phyloP scores from a whole-genome alignment of 192 early-diverging fungal genomes.

The Diversispora epigaea region DNA sequence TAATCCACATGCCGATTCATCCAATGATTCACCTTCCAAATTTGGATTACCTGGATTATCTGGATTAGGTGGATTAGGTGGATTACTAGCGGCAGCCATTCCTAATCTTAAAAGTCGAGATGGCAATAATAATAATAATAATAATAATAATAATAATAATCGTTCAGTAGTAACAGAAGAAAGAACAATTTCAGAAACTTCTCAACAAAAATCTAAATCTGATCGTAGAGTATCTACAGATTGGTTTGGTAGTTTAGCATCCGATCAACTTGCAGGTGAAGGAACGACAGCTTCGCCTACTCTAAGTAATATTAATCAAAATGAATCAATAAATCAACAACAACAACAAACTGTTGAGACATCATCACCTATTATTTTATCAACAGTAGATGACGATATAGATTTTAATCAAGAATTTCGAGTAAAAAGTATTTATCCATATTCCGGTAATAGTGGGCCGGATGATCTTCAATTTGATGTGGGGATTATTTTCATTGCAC shows the following conservation, averaged over 20 bases:
- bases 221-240: constrained; percentile 49
- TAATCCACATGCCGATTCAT: too few species aligned
- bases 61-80: constrained; percentile 54
- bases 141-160: constrained; percentile 31
- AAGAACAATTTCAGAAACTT: constrained; percentile 21
- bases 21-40: too few species aligned
- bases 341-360: not conserved
- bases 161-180: not conserved
- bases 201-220: not conserved
- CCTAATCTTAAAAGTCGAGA: constrained; percentile 59
- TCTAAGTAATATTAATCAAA: not conserved
- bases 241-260: constrained; percentile 50
- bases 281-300: not conserved
- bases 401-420: constrained; percentile 35
- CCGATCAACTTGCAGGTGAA: constrained; percentile 37
- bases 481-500: constrained; percentile 41
- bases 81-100: constrained; percentile 67
- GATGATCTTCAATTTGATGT: constrained; percentile 46
- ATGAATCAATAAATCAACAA: constrained; percentile 1
- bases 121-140: constrained; percentile 34
- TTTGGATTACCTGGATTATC: constrained; percentile 26
- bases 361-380: not conserved
- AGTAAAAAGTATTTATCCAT: constrained; percentile 46
- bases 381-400: constrained; percentile 32
- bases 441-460: constrained; percentile 35